Conservation (phyloP, 768 basidiomycete species). For the Pulveroboletus frians region DNA sequence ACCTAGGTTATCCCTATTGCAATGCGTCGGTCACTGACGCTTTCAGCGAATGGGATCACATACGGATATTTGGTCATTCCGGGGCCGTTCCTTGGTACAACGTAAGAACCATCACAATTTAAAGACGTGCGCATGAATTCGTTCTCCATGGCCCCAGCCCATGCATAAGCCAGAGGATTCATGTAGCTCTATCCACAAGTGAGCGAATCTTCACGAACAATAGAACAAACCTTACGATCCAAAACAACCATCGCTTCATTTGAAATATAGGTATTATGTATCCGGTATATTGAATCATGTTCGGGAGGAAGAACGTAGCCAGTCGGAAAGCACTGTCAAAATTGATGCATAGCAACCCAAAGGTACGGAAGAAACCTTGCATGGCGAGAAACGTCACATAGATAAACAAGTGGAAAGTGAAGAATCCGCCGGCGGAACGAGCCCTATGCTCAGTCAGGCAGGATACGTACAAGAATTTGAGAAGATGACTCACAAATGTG, state of each 20-base stretch:
- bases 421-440: constrained; percentile 40
- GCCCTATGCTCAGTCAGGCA: constrained; percentile 16
- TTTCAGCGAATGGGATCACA: constrained; percentile 19
- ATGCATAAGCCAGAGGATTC: constrained; percentile 73
- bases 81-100: constrained; percentile 61
- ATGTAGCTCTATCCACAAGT: constrained; percentile 53
- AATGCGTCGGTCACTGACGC: constrained; percentile 9
- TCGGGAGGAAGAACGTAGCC: constrained; percentile 67
- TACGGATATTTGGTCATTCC: constrained; percentile 59
- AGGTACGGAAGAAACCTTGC: constrained; percentile 81
- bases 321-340: constrained; percentile 52
- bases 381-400: constrained; percentile 65
- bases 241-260: constrained; percentile 83
- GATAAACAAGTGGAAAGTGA: constrained; percentile 60
- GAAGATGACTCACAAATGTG: constrained; percentile 39
- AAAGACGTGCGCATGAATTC: constrained; percentile 71
- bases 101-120: constrained; percentile 57
- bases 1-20: constrained; percentile 43
- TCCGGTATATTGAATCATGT: constrained; percentile 68
- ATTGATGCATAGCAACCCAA: constrained; percentile 53
- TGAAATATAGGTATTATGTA: constrained; percentile 61
- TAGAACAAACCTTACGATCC: constrained; percentile 53
- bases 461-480: constrained; percentile 8
- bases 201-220: not conserved
- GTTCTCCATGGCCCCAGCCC: constrained; percentile 78